Percentiles rank a stretch among this genome's conserved stretches.
phyloP scores from a whole-genome alignment of 2,329 filamentous ascomycete species.

The Colletotrichum sp. region DNA sequence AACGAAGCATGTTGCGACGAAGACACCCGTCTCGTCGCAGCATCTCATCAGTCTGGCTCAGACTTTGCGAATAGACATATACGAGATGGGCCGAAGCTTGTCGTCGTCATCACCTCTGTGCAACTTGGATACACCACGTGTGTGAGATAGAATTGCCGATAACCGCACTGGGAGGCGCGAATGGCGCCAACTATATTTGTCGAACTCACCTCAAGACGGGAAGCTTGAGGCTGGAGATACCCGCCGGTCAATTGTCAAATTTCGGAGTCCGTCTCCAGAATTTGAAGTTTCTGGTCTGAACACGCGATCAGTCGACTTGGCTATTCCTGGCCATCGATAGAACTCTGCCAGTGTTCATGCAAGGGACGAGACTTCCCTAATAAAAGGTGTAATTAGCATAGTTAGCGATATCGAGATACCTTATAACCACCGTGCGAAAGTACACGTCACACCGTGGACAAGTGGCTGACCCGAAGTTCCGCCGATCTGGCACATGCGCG shows the following conservation, averaged over 20 bases:
- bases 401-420: background rate
- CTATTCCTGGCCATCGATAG: background rate
- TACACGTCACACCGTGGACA: background rate
- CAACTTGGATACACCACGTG: background rate
- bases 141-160: background rate
- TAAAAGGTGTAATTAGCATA: background rate
- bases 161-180: background rate
- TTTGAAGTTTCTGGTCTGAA: background rate
- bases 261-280: background rate
- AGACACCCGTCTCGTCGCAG: background rate
- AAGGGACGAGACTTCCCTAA: background rate
- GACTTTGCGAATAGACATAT: background rate
- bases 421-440: background rate
- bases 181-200: background rate
- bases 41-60: background rate
- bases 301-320: background rate
- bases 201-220: background rate
- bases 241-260: background rate
- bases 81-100: background rate
- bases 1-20: background rate
- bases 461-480: slow-evolving; percentile 9
- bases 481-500: slow-evolving; percentile 1
- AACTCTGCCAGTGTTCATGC: background rate
- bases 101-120: background rate
- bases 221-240: background rate